These are phyloP conservation scores for Komagataella ulmi DNA, from an alignment of 805 yeast genomes.

Conservation along the genomic window DNA sequence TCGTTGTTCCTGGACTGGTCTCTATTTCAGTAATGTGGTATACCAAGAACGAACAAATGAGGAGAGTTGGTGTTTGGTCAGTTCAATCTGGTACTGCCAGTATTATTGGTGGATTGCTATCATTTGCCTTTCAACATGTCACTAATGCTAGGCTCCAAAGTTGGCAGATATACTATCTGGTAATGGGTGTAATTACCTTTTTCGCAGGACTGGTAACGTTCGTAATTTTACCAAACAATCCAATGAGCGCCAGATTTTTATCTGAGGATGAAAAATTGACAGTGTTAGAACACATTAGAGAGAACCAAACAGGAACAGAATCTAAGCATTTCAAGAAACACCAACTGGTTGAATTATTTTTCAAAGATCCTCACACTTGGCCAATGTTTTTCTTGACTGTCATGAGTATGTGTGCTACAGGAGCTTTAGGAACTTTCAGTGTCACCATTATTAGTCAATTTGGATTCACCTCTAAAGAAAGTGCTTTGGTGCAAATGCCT, in stretches of 20 bases:
- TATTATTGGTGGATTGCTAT: conserved; percentile 29
- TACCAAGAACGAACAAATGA: conserved; percentile 16
- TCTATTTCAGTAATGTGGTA: conserved; percentile 20
- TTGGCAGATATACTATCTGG: conserved; percentile 51
- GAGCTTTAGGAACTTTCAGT: conserved; percentile 40
- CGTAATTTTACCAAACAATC: conserved; percentile 37
- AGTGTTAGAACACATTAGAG: conserved; percentile 43
- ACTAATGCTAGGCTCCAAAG: conserved; percentile 25
- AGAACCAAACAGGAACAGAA: conserved; percentile 49
- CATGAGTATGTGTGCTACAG: conserved; percentile 34
- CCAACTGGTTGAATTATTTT: conserved; percentile 35
- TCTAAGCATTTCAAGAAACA: conserved; percentile 35
- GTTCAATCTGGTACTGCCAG: conserved; percentile 27
- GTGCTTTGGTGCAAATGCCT: conserved; percentile 43
- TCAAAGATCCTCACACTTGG: conserved; percentile 36
- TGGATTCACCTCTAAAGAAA: conserved; percentile 29
- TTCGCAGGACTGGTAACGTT: conserved; percentile 31
- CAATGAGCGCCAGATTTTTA: conserved; percentile 25
- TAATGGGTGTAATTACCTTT: conserved; percentile 40
- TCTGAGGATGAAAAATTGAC: conserved; percentile 28
- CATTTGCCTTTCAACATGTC: conserved; percentile 43
- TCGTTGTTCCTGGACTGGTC: conserved; percentile 19
- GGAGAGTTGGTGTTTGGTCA: conserved; percentile 21
- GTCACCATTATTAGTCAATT: conserved; percentile 37
- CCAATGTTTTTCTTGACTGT: conserved; percentile 30